Evolutionary conservation across 2,329 filamentous ascomycete species (phyloP).

Genomic region (Alternaria longipes): DNA sequence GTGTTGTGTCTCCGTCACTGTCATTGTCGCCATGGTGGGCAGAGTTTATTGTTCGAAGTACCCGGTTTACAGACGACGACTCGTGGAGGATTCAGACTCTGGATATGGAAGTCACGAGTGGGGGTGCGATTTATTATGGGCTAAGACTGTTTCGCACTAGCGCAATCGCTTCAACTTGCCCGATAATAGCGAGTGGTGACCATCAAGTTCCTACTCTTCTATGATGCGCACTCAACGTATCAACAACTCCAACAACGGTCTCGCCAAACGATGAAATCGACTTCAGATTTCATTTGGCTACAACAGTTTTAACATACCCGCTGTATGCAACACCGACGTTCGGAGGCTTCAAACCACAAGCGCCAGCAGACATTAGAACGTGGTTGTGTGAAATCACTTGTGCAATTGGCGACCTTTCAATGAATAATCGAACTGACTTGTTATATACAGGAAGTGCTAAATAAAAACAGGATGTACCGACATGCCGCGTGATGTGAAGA

Average conservation of each 20-base stretch:
- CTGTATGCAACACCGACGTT: background rate
- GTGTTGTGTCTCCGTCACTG: conserved; percentile 60
- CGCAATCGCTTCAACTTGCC: conserved; percentile 9
- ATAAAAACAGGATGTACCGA: background rate
- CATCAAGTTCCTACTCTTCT: background rate
- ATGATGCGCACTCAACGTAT: background rate
- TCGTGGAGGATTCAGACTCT: conserved; percentile 29
- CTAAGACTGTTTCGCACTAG: conserved; percentile 20
- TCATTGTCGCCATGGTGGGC: conserved; percentile 69
- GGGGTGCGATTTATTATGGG: conserved; percentile 26
- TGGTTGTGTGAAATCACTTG: too few relatives aligned
- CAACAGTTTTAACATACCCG: background rate
- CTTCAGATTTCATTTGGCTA: background rate
- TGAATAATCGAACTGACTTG: background rate
- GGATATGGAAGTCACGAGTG: conserved; percentile 38
- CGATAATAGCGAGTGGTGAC: background rate
- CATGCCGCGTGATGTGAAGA: background rate
- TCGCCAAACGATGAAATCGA: background rate
- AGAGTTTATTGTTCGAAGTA: conserved; percentile 10
- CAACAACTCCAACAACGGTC: background rate
- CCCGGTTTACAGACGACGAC: conserved; percentile 29
- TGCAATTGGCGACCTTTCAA: background rate
- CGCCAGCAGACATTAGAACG: background rate
- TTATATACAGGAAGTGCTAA: background rate
- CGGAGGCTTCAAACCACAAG: background rate